phyloP scores from a whole-genome alignment of 2,329 filamentous ascomycete species.

The Neoascochyta sp. region DNA sequence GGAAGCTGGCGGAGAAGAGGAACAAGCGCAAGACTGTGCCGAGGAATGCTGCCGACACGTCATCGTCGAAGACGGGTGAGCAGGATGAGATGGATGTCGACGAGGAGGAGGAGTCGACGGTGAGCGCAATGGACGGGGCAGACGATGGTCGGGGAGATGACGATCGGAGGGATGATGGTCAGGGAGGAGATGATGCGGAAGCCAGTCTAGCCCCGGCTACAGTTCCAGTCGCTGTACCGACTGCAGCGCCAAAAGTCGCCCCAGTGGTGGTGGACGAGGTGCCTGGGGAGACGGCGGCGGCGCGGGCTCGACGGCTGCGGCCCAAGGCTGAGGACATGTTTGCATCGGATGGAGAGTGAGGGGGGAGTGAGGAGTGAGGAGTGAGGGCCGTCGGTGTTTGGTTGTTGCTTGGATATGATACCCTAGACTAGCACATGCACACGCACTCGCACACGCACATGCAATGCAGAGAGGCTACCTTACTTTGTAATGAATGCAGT shows the following conservation, averaged over 20 bases:
- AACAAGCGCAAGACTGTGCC: conserved; percentile 14
- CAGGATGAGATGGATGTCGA: conserved; percentile 20
- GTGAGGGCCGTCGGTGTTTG: conserved; percentile 1
- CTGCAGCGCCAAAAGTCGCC: no score
- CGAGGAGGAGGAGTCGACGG: conserved; percentile 6
- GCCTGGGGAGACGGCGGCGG: conserved; percentile 34
- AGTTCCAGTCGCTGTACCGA: conserved; percentile 3
- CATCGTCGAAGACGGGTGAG: conserved; percentile 12
- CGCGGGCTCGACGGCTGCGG: conserved; percentile 32
- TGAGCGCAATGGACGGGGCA: conserved; percentile 4
- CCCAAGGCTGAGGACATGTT: conserved; percentile 42
- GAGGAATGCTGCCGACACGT: conserved; percentile 6
- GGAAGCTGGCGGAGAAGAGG: conserved; percentile 55
- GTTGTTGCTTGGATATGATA: conserved; percentile 6
- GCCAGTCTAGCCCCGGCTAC: background rate
- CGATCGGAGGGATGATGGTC: no score
- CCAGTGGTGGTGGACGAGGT: conserved; percentile 10
- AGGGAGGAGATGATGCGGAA: conserved; percentile 1
- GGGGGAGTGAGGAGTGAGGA: background rate
- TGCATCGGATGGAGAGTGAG: conserved; percentile 29
- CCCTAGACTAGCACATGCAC: conserved; percentile 6
- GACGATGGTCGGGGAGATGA: no score
- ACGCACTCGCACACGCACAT: conserved; percentile 8
- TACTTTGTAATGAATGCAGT: no score
- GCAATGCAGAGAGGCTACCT: no score